Evolutionary conservation across 75 land plant species (phyloP), one percentile per base, ranked within the genome.

Genomic region (Selaginella tamariscina): DNA sequence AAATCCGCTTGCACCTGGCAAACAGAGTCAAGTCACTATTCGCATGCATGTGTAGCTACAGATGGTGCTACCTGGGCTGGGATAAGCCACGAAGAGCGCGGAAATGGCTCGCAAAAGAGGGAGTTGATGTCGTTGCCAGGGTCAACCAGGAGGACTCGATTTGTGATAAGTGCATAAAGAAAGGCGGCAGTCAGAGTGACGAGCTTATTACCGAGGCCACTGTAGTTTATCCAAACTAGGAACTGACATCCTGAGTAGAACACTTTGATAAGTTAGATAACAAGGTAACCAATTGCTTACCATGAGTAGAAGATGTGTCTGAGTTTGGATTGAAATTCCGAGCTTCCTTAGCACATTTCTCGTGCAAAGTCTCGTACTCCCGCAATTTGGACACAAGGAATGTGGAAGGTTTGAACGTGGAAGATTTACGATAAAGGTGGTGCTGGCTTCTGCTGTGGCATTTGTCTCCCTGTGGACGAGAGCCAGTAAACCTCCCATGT

Each of bases 321-420:
- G 11, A 5, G 15, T 39, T 15, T 39, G 5, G 49, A 5, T 75
- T 82, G 74, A 84, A 92, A 2, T 67, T 24, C 56, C 65, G 54
- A 11, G 90, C 83, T 32, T 78, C 8, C 13, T 83, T 83, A 30
- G 91, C 97, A 66, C 97, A 92, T 44, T 73, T 80, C 32, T 68
- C 74, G 56, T 92, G 97, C 2, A 74, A 84, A 29, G 39, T 80
- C 79, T 92, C 97, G 31, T 92, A 89, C 21, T 72, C 76, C 27
- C 90, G 68, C 13, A 92, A 71, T 67, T 29, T 75, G 9, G 67
- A 57, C 1, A 84, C 27, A 13, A 89, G 78, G 60, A 79, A 67
- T 31, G 80, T 39, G 9, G 95, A 85, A 13, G 95, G 88, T 63
- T 65, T 69, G 54, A 33, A 54, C 28, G 5, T 32, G 54, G 76